Base-by-base conservation (phyloP, 768 basidiomycete genomes). In the Kondoa subrosea region DNA sequence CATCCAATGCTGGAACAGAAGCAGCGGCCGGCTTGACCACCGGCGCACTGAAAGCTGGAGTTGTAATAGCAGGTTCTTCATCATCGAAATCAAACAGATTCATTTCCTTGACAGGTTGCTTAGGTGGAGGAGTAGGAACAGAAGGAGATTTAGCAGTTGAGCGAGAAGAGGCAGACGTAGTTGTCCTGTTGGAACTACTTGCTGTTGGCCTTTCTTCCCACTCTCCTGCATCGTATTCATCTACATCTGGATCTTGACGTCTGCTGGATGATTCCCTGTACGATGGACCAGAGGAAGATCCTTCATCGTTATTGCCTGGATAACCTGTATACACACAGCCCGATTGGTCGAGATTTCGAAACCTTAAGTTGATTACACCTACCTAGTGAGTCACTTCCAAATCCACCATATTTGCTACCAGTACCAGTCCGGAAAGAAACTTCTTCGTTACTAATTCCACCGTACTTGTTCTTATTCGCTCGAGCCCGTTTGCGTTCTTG, bases 161-260 rank as follows among this genome's bases (percentile, higher is more conserved):
- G 79, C 69, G 77, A 80, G 65, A 77, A 81, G 75, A 78, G 8
- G 40, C 40, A 8, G 40, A 8, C 12, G 12, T 50, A 50, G 40
- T 50, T 21, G 12, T 50, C 2, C 4, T 62, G 26, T 68, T 34
- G 70, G 57, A 74, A 68, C 72, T 77, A 56, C 75, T 77, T n/a
- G 34, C 65, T 29, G 68, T 33, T 4, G 65, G 15, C 21, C 64
- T 59, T 50, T 93, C 91, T 69, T 96, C 92, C 68, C 90, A 90
- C 50, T 81, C 81, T 1, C 93, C 93, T 15, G 93, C 95, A 71
- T 93, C 88, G 77, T 99, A 99, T 76, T 96, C 92, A 73, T 97
- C 92, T 71, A 84, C 96, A 29, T 83, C 82, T 66, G 80, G 79
- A 78, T 56, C 30, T 56, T 29, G 27, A 14, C 4, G 40, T 17